A percentile compares a stretch with the other conserved stretches of the same genome.
phyloP scores from a whole-genome alignment of 345 rosid species.

The Arabidopsis thaliana region TAIR10.1 NC_003076.8:5184501-5185000 shows the following conservation, averaged over 20 bases:
- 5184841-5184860: constrained; percentile 42
- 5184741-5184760: constrained; percentile 39
- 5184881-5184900: constrained; percentile 40
- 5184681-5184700: constrained; percentile 71
- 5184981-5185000: neutral
- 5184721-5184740: constrained; percentile 26
- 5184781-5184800: constrained; percentile 43
- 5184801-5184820: constrained; percentile 35
- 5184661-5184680: constrained; percentile 84
- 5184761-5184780: constrained; percentile 30
- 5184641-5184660: constrained; percentile 66
- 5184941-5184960: constrained; percentile 7
- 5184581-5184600: constrained; percentile 81
- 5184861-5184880: constrained; percentile 44
- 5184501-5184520: constrained; percentile 64
- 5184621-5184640: constrained; percentile 88
- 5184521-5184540: constrained; percentile 78
- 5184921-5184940: neutral
- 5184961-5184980: neutral
- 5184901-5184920: constrained; percentile 19
- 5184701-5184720: constrained; percentile 72
- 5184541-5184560: constrained; percentile 68
- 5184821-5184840: constrained; percentile 50
- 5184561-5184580: constrained; percentile 89
- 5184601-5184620: constrained; percentile 92